Conservation (phyloP, 1,139 yeast species). For the Hemisphaericaspora subhashii region DNA sequence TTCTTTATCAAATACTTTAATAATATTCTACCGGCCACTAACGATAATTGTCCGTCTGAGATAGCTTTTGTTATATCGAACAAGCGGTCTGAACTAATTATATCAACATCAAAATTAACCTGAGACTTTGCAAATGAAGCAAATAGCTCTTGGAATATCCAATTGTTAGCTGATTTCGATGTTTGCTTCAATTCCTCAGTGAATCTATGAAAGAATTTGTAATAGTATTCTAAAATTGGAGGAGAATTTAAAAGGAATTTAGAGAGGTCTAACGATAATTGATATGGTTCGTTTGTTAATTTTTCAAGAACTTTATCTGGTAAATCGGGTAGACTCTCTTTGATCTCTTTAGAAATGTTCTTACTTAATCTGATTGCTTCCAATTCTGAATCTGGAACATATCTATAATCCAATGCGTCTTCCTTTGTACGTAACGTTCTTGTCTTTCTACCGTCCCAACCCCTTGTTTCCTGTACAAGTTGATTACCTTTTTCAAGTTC, state of each 20-base stretch:
- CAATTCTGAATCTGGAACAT: constrained; percentile 92
- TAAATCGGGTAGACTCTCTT: constrained; percentile 49
- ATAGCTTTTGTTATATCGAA: constrained; percentile 28
- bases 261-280: constrained; percentile 72
- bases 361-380: constrained; percentile 55
- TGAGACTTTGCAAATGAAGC: constrained; percentile 65
- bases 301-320: constrained; percentile 62
- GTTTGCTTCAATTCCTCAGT: constrained; percentile 20
- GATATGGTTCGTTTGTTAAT: constrained; percentile 52
- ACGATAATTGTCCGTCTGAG: constrained; percentile 23
- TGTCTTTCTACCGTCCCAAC: constrained; percentile 83
- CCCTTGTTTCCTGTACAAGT: constrained; percentile 73
- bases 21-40: constrained; percentile 65
- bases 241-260: constrained; percentile 54
- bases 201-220: constrained; percentile 35
- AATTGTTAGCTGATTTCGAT: constrained; percentile 58
- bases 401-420: constrained; percentile 80
- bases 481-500: constrained; percentile 34
- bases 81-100: constrained; percentile 31
- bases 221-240: constrained; percentile 50
- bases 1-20: constrained; percentile 58
- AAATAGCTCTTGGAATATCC: constrained; percentile 81
- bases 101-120: constrained; percentile 32
- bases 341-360: constrained; percentile 34
- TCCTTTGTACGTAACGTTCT: constrained; percentile 73